Base-by-base conservation (phyloP, 495 filamentous ascomycete genomes). In the Aspergillus diversus region DNA sequence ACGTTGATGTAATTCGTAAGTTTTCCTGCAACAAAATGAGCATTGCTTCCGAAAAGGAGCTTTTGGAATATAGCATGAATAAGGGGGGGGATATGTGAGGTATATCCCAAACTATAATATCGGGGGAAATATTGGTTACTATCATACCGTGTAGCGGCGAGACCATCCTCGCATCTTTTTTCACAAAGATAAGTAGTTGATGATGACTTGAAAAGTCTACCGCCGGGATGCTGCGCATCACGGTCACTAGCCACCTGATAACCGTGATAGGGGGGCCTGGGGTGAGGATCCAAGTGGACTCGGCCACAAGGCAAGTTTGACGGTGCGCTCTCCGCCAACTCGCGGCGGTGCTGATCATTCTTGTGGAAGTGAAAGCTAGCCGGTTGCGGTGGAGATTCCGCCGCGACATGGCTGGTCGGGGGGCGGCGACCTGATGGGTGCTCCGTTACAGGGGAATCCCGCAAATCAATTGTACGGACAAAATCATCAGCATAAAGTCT, bases 401-500 rank as follows among this genome's bases (percentile, higher is more conserved):
- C 69, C 57, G 50, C 54, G 33, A 48, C 33, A 46, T 61, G 55
- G 34, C 43, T 60, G 11, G 60, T 31, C 42, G 60, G 69, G 47
- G 56, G 55, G 49, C 55, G 66, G 61, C 61, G 68, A 31, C 63
- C 68, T 8, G 56, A 17, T 7, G 60, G 50, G 50, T 73, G 69
- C 33, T 71, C 70, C 56, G 63, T 50, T 42, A 71, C 67, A 54
- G 54, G 57, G 37, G 67, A 61, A 42, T 75, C 73, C 48, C 63
- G 69, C 27, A 67, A 56, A 61, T 74, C 75, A 69, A 80, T 63
- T 34, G 68, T 67, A 59, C 75, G 77, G 57, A 78, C 70, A 60
- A 80, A 78, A 59, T 65, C 75, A 59, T 77, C 72, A 8, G 77
- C 76, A 64, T 80, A 77, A 16, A 71, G 59, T 31, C 67, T 70